Conservation (phyloP, 768 basidiomycete species). For the Leucocoprinus leucothites region DNA sequence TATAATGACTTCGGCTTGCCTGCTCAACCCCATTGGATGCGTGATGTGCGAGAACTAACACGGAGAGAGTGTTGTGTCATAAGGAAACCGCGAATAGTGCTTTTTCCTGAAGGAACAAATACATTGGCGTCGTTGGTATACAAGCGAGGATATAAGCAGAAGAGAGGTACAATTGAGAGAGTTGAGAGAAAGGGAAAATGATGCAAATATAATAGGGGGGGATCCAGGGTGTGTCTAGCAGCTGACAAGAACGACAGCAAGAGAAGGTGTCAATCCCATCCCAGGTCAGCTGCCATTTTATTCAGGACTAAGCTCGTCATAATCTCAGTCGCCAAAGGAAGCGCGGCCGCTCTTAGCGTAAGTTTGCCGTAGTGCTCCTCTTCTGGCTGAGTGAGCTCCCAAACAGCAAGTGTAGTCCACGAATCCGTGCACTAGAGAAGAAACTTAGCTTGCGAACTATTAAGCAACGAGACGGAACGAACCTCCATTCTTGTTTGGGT, state of each 20-base stretch:
- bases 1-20: too few species aligned
- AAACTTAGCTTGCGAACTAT: not conserved
- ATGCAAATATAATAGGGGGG: too few species aligned
- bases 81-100: too few species aligned
- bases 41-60: too few species aligned
- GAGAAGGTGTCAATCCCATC: conserved; percentile 39
- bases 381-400: conserved; percentile 59
- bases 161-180: conserved; percentile 13
- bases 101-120: too few species aligned
- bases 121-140: conserved; percentile 3
- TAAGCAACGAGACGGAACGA: conserved; percentile 15
- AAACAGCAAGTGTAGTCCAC: conserved; percentile 58
- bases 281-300: conserved; percentile 60
- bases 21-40: too few species aligned
- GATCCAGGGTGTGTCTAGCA: too few species aligned
- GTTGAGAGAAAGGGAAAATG: conserved; percentile 7
- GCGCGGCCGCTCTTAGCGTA: conserved; percentile 53
- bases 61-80: too few species aligned
- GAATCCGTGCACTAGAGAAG: conserved; percentile 58
- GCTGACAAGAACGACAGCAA: conserved; percentile 4
- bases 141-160: conserved; percentile 7
- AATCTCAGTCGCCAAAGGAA: conserved; percentile 71
- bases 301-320: conserved; percentile 73
- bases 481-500: conserved; percentile 66
- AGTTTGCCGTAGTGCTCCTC: conserved; percentile 59